Conservation (phyloP, 140 eudicot genomes). For the Senecio squalidus region DNA sequence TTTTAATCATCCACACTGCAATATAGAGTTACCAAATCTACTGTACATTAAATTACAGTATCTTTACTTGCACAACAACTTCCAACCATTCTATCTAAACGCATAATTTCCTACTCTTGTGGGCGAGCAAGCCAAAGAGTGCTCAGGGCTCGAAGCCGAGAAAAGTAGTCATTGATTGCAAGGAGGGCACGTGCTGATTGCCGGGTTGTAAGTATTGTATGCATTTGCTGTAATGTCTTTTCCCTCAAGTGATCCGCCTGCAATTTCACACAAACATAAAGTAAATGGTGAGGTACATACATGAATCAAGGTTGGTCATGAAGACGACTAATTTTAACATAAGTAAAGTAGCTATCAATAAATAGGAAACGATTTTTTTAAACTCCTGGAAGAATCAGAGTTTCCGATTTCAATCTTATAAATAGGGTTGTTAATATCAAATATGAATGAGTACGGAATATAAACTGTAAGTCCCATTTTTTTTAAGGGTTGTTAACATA, state of each 20-base stretch:
- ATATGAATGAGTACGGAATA: background rate
- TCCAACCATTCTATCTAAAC: slow-evolving; percentile 1
- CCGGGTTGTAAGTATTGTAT: slow-evolving; percentile 69
- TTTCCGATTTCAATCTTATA: background rate
- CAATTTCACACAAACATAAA: slow-evolving; percentile 2
- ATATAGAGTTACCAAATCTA: slow-evolving; percentile 23
- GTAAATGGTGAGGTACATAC: background rate
- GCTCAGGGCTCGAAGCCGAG: slow-evolving; percentile 93
- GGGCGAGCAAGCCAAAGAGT: slow-evolving; percentile 99
- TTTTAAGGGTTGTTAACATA: background rate
- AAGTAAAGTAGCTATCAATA: too few species aligned
- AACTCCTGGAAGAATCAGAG: too few species aligned
- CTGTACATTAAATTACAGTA: slow-evolving; percentile 31
- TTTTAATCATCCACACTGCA: slow-evolving; percentile 25
- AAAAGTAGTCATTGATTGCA: slow-evolving; percentile 76
- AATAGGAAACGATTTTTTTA: too few species aligned
- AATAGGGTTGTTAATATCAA: background rate
- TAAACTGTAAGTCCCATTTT: background rate
- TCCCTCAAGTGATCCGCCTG: slow-evolving; percentile 93
- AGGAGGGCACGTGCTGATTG: slow-evolving; percentile 97
- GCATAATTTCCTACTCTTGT: slow-evolving; percentile 37
- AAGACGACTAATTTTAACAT: background rate
- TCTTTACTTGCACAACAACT: slow-evolving; percentile 16
- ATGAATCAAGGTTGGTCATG: background rate
- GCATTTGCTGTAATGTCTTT: slow-evolving; percentile 92